Conservation (phyloP, 2,329 filamentous ascomycete genomes). For the Plenodomus lindquistii region DNA sequence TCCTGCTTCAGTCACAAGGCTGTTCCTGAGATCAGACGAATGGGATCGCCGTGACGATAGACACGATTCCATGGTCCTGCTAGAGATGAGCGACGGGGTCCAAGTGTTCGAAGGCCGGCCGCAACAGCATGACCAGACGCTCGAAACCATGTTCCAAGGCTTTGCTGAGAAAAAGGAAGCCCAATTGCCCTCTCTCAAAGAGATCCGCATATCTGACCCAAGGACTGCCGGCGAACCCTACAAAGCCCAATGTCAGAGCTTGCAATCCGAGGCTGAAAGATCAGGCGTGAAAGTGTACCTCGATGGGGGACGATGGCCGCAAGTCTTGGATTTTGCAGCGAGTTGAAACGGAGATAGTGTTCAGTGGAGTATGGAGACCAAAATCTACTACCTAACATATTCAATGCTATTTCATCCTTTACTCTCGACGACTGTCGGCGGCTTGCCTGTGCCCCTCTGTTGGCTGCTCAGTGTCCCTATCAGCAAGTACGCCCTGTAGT, state of each 20-base stretch:
- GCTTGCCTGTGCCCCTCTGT: too few relatives aligned
- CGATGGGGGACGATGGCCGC: constrained; percentile 5
- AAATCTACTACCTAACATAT: too few relatives aligned
- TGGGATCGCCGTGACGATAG: constrained; percentile 14
- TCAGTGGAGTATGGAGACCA: too few relatives aligned
- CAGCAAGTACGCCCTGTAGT: too few relatives aligned
- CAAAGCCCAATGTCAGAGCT: neutral
- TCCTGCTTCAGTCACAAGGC: constrained; percentile 15
- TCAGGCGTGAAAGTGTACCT: constrained; percentile 10
- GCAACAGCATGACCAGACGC: constrained; percentile 16
- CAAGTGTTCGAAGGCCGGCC: constrained; percentile 9
- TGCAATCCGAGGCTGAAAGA: constrained; percentile 13
- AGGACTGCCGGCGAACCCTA: too few relatives aligned
- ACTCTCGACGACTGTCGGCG: too few relatives aligned
- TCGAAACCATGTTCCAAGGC: constrained; percentile 17
- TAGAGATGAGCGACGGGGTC: constrained; percentile 12
- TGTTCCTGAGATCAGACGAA: constrained; percentile 14
- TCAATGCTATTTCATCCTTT: too few relatives aligned
- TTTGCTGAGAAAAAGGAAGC: constrained; percentile 15
- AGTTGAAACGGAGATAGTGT: neutral
- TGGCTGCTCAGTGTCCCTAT: too few relatives aligned
- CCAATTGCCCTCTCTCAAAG: constrained; percentile 16
- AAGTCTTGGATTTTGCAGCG: constrained; percentile 12
- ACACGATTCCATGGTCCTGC: constrained; percentile 14
- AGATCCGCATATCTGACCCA: constrained; percentile 5